Percentiles rank a stretch among this genome's conserved stretches.
Conservation (phyloP, 164 flowering plant species). For the Piper longum region DNA sequence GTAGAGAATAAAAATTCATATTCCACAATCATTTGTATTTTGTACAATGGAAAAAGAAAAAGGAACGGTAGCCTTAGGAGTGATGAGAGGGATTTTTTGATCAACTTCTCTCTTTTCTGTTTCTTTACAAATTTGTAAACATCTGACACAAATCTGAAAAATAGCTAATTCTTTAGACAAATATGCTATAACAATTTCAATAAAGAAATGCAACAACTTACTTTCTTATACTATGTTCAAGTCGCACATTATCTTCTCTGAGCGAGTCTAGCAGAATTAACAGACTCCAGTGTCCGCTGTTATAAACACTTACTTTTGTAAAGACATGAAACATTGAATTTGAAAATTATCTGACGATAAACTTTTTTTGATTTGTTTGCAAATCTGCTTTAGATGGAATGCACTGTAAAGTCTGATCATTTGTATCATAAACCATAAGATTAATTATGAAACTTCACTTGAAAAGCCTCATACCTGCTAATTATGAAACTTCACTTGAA, state of each 20-base stretch:
- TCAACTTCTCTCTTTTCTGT: conserved; percentile 16
- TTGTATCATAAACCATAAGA: background rate
- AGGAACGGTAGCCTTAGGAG: conserved; percentile 44
- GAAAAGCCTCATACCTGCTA: conserved; percentile 15
- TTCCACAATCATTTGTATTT: background rate
- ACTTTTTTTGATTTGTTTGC: too few relatives aligned
- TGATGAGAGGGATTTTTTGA: conserved; percentile 41
- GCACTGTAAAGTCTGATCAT: background rate
- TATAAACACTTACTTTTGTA: background rate
- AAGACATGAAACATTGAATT: background rate
- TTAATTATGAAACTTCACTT: too few relatives aligned
- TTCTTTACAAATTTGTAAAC: conserved; percentile 33
- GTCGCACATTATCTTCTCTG: conserved; percentile 30
- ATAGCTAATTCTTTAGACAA: background rate
- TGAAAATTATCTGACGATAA: background rate
- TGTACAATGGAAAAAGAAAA: background rate
- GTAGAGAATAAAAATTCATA: background rate
- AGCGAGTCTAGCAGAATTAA: conserved; percentile 70
- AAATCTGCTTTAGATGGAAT: too few relatives aligned
- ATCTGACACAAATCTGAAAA: conserved; percentile 53
- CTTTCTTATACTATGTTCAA: conserved; percentile 66
- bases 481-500: conserved; percentile 18
- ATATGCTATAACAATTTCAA: conserved; percentile 1
- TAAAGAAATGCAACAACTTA: conserved; percentile 8
- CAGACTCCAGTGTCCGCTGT: conserved; percentile 71